Evolutionary conservation across 2,329 filamentous ascomycete species (phyloP), one percentile per base, ranked within the genome.

Genomic region (Sclerotinia glacialis): DNA sequence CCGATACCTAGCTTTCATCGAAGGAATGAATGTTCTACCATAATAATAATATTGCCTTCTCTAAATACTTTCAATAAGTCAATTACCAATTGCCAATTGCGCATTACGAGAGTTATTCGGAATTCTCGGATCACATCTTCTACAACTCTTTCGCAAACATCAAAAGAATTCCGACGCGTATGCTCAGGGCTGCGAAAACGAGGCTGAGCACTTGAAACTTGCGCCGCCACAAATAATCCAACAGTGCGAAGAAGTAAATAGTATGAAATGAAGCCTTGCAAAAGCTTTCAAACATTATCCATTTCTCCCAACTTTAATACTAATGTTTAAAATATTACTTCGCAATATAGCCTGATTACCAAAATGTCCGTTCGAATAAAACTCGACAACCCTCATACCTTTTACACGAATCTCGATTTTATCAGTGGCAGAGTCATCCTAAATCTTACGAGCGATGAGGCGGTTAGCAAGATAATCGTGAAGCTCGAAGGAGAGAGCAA

Each of bases 401-500:
- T 90, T 80, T 92, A 89, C 78, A 94, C 91, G 62, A 94, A 94
- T 75, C 86, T 93, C 73, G 91, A 94, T 77, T 80, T 85, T 69
- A 84, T 95, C 68, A 83, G 81, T 40, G 91, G 91, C 64, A 82
- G 83, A 67, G 78, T 89, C 37, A 74, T 86, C 60, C 77, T 89
- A 40, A 77, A 74, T 26, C 78, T 89, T 70, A 86, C 84, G 62
- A 89, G 88, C 70, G 79, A 90, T 64, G 91, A 94, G 76, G 82
- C 85, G 66, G 83, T 94, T 60, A 86, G 86, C 59, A 89, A 87
- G 63, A 88, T 95, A 69, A 82, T 92, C 47, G 90, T 94, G 74
- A 95, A 95, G 80, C 85, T 95, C 42, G 91, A 95, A 76, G 91
- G 91, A 71, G 90, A 95, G 78, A 87, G 87, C 58, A 84, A 83